Evolutionary conservation across 2,329 filamentous ascomycete genomes (phyloP).

Genomic region (Ophiostoma quercus): DNA sequence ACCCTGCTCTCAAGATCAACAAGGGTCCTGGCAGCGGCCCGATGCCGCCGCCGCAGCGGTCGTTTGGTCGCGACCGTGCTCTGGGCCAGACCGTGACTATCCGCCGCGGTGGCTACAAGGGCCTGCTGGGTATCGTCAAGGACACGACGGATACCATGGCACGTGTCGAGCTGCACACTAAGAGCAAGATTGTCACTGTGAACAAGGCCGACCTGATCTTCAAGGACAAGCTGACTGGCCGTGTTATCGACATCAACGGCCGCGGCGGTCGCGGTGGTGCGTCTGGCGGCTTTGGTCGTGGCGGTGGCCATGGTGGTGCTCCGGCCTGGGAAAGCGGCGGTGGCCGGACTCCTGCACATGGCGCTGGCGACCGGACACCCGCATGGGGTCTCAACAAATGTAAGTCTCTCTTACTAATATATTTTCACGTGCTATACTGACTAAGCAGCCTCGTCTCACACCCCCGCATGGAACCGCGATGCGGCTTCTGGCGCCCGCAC

Average conservation of each 20-base stretch:
- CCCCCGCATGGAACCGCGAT: slow-evolving; percentile 57
- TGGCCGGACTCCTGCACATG: slow-evolving; percentile 63
- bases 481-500: slow-evolving; percentile 57
- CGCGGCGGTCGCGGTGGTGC: slow-evolving; percentile 38
- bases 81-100: slow-evolving; percentile 91
- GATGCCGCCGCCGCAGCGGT: slow-evolving; percentile 64
- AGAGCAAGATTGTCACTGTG: slow-evolving; percentile 84
- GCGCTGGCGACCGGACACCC: slow-evolving; percentile 62
- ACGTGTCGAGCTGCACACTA: slow-evolving; percentile 88
- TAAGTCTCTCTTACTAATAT: slow-evolving; percentile 42
- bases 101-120: slow-evolving; percentile 83
- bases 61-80: slow-evolving; percentile 73
- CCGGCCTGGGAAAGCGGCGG: slow-evolving; percentile 59
- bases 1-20: slow-evolving; percentile 76
- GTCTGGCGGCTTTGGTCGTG: slow-evolving; percentile 29
- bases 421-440: slow-evolving; percentile 25
- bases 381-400: slow-evolving; percentile 64
- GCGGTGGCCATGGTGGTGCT: slow-evolving; percentile 24
- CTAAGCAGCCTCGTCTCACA: slow-evolving; percentile 51
- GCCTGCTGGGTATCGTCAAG: slow-evolving; percentile 89
- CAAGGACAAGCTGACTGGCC: slow-evolving; percentile 77
- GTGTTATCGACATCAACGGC: slow-evolving; percentile 64
- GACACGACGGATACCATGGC: slow-evolving; percentile 83
- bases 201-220: slow-evolving; percentile 75
- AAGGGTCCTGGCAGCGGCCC: slow-evolving; percentile 48